Percentiles rank a stretch among this genome's conserved stretches.
These are phyloP conservation scores for Clitopilus hobsonii DNA, from an alignment of 768 basidiomycete species.

Conservation along the genomic window DNA sequence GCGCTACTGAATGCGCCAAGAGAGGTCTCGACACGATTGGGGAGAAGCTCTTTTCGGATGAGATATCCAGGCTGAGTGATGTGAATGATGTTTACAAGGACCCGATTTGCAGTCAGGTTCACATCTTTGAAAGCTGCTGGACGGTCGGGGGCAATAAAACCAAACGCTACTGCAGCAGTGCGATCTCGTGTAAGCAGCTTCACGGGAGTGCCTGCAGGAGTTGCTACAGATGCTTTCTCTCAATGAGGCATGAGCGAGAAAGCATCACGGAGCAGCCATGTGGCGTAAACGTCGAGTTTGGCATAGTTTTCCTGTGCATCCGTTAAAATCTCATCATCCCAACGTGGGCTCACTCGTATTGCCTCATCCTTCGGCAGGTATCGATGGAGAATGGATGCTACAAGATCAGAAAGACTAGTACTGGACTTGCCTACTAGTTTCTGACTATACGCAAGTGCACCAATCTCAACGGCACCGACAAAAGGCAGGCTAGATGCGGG, in stretches of 20 bases:
- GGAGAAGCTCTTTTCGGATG: constrained; percentile 4
- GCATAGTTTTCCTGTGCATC: background rate
- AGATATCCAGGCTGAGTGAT: constrained; percentile 4
- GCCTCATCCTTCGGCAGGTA: background rate
- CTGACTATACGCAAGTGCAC: background rate
- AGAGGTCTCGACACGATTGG: background rate
- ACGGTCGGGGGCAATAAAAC: constrained; percentile 7
- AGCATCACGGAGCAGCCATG: background rate
- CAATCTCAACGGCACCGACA: constrained; percentile 1
- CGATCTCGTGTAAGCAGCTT: constrained; percentile 7
- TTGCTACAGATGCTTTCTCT: background rate
- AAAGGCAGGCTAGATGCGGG: background rate
- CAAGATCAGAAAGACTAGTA: background rate
- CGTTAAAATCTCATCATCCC: background rate
- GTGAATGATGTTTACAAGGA: constrained; percentile 4
- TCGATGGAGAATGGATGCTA: background rate
- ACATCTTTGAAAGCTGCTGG: constrained; percentile 1
- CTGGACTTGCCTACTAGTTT: background rate
- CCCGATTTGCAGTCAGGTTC: background rate
- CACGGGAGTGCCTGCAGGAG: constrained; percentile 3
- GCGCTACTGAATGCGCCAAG: background rate
- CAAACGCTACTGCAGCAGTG: constrained; percentile 3
- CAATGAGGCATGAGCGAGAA: background rate
- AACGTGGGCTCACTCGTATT: background rate
- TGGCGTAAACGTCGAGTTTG: constrained; percentile 2